These are phyloP conservation scores for Umbelopsis ramanniana DNA, from an alignment of 192 early-diverging fungal genomes.

Conservation along the genomic window DNA sequence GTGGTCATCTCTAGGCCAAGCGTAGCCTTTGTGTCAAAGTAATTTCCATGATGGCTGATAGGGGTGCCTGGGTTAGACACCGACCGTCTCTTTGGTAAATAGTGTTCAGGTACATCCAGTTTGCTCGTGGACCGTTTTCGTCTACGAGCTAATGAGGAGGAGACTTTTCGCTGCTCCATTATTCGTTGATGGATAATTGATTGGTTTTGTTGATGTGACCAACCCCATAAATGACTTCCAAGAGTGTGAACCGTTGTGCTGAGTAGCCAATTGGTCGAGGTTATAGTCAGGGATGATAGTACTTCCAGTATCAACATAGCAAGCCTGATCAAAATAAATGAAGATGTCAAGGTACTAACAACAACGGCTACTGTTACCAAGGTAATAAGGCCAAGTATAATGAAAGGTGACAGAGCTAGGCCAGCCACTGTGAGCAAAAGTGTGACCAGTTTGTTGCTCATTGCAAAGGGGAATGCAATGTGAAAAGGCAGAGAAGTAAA, in stretches of 20 bases:
- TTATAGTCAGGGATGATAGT: conserved; percentile 13
- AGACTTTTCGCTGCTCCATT: conserved; percentile 2
- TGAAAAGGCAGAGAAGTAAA: not conserved
- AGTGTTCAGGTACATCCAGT: conserved; percentile 12
- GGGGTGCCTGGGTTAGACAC: conserved; percentile 13
- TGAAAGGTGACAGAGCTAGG: not conserved
- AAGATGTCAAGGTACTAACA: conserved; percentile 16
- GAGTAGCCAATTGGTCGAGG: conserved; percentile 19
- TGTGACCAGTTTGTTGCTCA: not conserved
- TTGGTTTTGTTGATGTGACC: conserved; percentile 14
- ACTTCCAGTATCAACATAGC: not conserved
- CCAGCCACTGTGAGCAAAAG: conserved; percentile 1
- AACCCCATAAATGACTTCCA: conserved; percentile 3
- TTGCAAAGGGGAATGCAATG: not conserved
- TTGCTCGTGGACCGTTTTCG: conserved; percentile 12
- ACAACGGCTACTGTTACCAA: not conserved
- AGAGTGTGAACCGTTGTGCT: conserved; percentile 1
- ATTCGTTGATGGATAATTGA: conserved; percentile 19
- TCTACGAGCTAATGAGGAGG: not conserved
- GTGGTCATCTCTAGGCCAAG: conserved; percentile 14
- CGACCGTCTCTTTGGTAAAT: not conserved
- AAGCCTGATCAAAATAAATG: conserved; percentile 14
- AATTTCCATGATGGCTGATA: not conserved
- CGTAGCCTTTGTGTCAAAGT: not conserved
- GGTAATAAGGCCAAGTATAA: not conserved